Conservation (phyloP, 2,329 filamentous ascomycete genomes). For the Phaeoacremonium minimum region DNA sequence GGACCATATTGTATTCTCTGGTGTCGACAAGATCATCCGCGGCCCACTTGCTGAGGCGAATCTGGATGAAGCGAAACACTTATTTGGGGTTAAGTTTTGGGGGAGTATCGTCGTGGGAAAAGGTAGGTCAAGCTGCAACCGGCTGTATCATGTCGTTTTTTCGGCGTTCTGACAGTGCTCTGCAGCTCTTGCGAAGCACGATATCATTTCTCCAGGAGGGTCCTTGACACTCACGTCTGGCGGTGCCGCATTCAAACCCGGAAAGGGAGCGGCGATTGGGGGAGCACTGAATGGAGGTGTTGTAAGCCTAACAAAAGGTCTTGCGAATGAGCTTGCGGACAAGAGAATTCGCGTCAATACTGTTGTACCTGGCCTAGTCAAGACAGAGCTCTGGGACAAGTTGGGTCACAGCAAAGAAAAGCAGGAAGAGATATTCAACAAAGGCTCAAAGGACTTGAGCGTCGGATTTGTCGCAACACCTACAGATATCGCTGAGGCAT, state of each 20-base stretch:
- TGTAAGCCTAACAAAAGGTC: constrained; percentile 18
- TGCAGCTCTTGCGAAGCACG: constrained; percentile 26
- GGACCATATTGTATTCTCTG: constrained; percentile 31
- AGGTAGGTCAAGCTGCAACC: constrained; percentile 10
- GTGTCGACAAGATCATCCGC: constrained; percentile 31
- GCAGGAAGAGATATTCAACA: constrained; percentile 17
- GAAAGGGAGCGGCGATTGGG: constrained; percentile 28
- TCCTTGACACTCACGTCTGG: constrained; percentile 31
- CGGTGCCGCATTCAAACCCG: constrained; percentile 25
- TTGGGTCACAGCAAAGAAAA: constrained; percentile 18
- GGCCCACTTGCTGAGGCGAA: constrained; percentile 25
- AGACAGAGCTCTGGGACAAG: constrained; percentile 26
- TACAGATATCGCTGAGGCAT: constrained; percentile 21
- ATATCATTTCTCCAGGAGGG: constrained; percentile 28
- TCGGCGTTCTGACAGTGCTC: no score
- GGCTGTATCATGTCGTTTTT: no score
- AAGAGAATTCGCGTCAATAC: constrained; percentile 24
- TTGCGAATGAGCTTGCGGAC: constrained; percentile 19
- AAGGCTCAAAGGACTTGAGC: constrained; percentile 13
- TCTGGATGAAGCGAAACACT: constrained; percentile 24
- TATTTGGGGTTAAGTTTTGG: constrained; percentile 36
- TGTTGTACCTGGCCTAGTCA: constrained; percentile 23
- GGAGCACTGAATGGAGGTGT: constrained; percentile 23
- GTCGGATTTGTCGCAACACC: constrained; percentile 20
- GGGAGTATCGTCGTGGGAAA: constrained; percentile 28